These are phyloP conservation scores for Magnusiomyces magnusii DNA, from an alignment of 1,139 yeast genomes.

Conservation along the genomic window DNA sequence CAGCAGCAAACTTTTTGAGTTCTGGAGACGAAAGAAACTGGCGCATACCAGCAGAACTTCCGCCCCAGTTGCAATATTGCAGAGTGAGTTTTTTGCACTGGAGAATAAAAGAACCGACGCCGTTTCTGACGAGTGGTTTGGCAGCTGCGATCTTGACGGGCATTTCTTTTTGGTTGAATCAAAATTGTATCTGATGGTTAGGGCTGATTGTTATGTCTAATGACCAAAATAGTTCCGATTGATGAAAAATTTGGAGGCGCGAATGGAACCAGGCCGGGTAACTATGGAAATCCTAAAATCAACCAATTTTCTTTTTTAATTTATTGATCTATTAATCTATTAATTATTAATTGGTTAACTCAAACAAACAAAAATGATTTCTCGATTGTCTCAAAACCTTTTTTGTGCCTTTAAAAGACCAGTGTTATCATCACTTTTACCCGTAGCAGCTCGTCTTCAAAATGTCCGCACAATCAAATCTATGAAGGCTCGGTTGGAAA, in stretches of 20 bases:
- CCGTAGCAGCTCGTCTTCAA: too few species aligned
- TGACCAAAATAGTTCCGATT: background rate
- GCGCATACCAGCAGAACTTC: slow-evolving; percentile 80
- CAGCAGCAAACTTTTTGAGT: slow-evolving; percentile 49
- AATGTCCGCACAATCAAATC: slow-evolving; percentile 10
- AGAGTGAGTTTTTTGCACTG: slow-evolving; percentile 65
- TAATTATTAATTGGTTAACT: background rate
- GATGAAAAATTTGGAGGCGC: background rate
- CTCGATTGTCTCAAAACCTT: background rate
- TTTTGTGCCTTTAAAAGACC: background rate
- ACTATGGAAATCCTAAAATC: too few species aligned
- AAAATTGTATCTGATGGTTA: too few species aligned
- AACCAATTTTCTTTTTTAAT: too few species aligned
- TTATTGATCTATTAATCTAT: too few species aligned
- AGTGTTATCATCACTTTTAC: background rate
- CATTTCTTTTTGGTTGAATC: too few species aligned
- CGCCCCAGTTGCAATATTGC: slow-evolving; percentile 92
- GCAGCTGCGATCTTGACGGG: slow-evolving; percentile 23
- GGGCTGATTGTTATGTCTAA: too few species aligned
- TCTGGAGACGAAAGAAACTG: slow-evolving; percentile 50
- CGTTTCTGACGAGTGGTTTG: slow-evolving; percentile 49
- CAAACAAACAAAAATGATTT: background rate
- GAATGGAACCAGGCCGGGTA: background rate
- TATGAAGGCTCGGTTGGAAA: slow-evolving; percentile 13
- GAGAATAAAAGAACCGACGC: slow-evolving; percentile 67